phyloP scores from a whole-genome alignment of 805 yeast genomes.

The Groenewaldozyma salmanticensis region DNA sequence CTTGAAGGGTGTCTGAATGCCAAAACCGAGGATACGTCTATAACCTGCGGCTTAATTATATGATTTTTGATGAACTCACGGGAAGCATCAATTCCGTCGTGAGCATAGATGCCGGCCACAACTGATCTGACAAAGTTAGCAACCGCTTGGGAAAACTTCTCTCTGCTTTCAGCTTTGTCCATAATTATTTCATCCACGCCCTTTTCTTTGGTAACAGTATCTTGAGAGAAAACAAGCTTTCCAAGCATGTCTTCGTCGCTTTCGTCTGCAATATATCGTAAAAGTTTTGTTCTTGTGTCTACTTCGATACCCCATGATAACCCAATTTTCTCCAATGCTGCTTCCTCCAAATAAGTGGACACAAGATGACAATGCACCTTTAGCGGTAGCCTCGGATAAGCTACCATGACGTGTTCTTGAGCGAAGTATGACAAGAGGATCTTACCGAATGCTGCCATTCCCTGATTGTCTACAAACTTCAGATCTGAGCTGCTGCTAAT shows the following conservation, averaged over 20 bases:
- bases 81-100: conserved; percentile 55
- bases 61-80: conserved; percentile 63
- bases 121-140: conserved; percentile 74
- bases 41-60: conserved; percentile 63
- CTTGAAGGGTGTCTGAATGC: conserved; percentile 78
- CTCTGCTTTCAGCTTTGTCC: conserved; percentile 28
- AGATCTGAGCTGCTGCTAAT: conserved; percentile 42
- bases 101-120: conserved; percentile 73
- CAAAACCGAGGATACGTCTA: conserved; percentile 66
- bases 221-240: conserved; percentile 13
- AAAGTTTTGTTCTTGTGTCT: conserved; percentile 54
- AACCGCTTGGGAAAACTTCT: conserved; percentile 33
- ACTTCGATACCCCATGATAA: conserved; percentile 81
- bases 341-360: conserved; percentile 62
- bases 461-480: conserved; percentile 60
- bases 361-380: conserved; percentile 66
- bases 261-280: conserved; percentile 59
- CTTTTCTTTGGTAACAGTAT: conserved; percentile 6
- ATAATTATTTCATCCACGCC: conserved; percentile 33
- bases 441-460: conserved; percentile 75
- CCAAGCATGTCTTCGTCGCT: conserved; percentile 45
- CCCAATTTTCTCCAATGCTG: conserved; percentile 57
- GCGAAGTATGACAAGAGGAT: conserved; percentile 66
- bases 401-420: conserved; percentile 59
- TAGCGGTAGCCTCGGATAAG: conserved; percentile 86